Base-by-base conservation (phyloP, 2,329 filamentous ascomycete species). In the Alternaria hordeiaustralica region DNA sequence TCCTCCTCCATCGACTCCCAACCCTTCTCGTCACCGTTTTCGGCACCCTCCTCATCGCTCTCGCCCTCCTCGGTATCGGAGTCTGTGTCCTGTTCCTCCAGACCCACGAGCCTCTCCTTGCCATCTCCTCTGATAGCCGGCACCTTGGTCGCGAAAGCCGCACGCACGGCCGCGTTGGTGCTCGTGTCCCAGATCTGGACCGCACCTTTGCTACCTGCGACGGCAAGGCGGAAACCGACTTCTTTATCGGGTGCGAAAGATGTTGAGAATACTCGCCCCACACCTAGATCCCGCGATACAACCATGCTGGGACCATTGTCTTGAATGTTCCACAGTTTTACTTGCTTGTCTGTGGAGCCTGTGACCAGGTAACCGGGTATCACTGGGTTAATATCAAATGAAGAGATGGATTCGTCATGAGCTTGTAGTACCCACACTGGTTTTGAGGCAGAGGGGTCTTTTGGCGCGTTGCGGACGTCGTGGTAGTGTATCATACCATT, bases 131-230 rank as follows among this genome's bases (percentile, higher is more conserved):
- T 88, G 7, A 85, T 82, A 65, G 85, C 82, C 36, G 88, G 77
- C 61, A 95, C 86, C 61, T 88, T 90, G 74, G 84, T 88, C 36
- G 92, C 93, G 82, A 99, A 99, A 2, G 91, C 90, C 67, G 91
- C 87, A 62, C 96, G 88, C 30, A 99, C 93, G 25, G 92, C 91
- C 13, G 88, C 88, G 79, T 99, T 99, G 61, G 96, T 99, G 79
- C 93, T 90, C 21, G 96, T 97, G 81, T 98, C 95, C 96, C 96
- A 99, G 57, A 99, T 90, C 79, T 97, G 92, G 76, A 98, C 89
- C 36, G 88, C 88, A 49, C 96, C 96, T 83, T 96, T 96, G 84
- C 94, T 98, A 59, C 96, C 96, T 7, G 95, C 96, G 18, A 99
- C 93, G 3, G 94, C 92, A 47, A 99, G 86, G 58, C 96, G 87